A percentile compares a stretch with the other conserved stretches of the same genome.
phyloP scores from a whole-genome alignment of 371 early-diverging fungal species.

The Massospora cicadina region DNA sequence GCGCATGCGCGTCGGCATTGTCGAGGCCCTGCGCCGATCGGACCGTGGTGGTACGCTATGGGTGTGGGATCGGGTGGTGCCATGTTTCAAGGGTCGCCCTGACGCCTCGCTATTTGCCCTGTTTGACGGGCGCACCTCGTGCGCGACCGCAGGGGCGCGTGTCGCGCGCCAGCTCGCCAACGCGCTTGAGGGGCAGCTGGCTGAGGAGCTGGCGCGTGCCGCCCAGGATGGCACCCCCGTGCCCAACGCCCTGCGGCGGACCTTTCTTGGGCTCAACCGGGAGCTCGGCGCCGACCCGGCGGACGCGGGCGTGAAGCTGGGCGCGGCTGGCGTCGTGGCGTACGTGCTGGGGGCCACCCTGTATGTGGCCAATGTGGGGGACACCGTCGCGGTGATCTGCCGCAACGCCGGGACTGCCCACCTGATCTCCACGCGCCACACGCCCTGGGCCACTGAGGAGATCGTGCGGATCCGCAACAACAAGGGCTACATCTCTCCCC shows the following conservation, averaged over 20 bases:
- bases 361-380: constrained; percentile 83
- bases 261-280: constrained; percentile 58
- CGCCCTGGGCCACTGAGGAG: constrained; percentile 47
- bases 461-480: constrained; percentile 61
- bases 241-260: constrained; percentile 43
- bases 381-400: constrained; percentile 66
- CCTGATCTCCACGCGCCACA: constrained; percentile 58
- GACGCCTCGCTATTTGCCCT: constrained; percentile 78
- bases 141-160: constrained; percentile 30
- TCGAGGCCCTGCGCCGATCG: constrained; percentile 52
- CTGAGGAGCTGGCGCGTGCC: constrained; percentile 30
- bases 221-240: constrained; percentile 26
- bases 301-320: constrained; percentile 30
- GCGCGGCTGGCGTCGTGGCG: constrained; percentile 57
- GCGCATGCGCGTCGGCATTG: constrained; percentile 70
- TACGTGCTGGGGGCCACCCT: constrained; percentile 62
- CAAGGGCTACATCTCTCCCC: constrained; percentile 59
- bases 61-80: constrained; percentile 65
- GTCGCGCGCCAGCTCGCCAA: constrained; percentile 55
- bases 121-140: constrained; percentile 50
- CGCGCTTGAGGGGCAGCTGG: constrained; percentile 40
- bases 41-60: constrained; percentile 26
- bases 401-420: constrained; percentile 50
- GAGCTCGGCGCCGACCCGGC: constrained; percentile 32
- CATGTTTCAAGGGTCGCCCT: constrained; percentile 57